phyloP scores from a whole-genome alignment of 2,329 filamentous ascomycete species.

The Cryoendolithus antarcticus region DNA sequence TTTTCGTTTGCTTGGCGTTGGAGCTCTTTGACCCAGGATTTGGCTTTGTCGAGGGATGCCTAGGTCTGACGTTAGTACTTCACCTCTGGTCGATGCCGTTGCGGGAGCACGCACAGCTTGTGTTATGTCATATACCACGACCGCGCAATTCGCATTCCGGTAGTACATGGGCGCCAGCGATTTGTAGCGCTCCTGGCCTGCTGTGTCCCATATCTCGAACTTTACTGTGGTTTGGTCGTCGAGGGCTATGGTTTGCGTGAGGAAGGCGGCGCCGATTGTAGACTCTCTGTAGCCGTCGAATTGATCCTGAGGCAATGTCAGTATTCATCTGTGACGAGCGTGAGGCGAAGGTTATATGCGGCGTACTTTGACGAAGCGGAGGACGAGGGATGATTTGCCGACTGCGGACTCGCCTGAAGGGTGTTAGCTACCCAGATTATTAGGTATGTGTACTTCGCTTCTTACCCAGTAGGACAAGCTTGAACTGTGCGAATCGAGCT shows the following conservation, averaged over 20 bases:
- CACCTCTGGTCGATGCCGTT: constrained; percentile 1
- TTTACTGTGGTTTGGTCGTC: constrained; percentile 98
- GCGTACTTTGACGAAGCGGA: constrained; percentile 91
- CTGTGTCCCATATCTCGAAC: constrained; percentile 99
- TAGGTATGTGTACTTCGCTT: neutral
- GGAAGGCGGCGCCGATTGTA: constrained; percentile 94
- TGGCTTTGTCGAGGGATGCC: constrained; percentile 96
- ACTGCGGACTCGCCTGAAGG: constrained; percentile 85
- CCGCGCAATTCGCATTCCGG: constrained; percentile 96
- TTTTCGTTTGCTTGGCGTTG: constrained; percentile 99
- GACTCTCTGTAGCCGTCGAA: constrained; percentile 98
- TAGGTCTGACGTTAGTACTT: constrained; percentile 29
- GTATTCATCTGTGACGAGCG: neutral
- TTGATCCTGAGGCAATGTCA: constrained; percentile 60
- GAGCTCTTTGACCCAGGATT: constrained; percentile 97
- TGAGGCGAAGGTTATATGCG: neutral
- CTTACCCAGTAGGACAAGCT: constrained; percentile 90
- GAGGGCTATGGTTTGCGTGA: constrained; percentile 96
- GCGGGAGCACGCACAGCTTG: constrained; percentile 62
- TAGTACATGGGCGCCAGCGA: constrained; percentile 99
- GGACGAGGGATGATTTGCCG: constrained; percentile 97
- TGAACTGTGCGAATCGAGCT: constrained; percentile 93
- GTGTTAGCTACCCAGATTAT: constrained; percentile 17
- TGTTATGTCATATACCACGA: constrained; percentile 98
- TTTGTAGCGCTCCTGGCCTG: constrained; percentile 97